Base-by-base conservation (phyloP, 371 early-diverging fungal species). In the Mucor circinelloides region DNA sequence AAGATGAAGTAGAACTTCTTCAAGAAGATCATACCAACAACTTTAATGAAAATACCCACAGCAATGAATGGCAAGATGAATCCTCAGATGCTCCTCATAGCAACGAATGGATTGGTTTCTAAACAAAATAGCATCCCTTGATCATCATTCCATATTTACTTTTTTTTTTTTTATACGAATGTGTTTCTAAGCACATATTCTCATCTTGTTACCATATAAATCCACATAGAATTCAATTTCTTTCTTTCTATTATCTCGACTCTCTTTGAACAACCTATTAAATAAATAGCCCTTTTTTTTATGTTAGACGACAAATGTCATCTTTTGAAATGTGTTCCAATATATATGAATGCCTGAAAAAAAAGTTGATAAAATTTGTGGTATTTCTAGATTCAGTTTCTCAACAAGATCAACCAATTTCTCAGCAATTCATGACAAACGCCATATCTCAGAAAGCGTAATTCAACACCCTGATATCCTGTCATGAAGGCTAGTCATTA, bases 1-100 rank as follows among this genome's bases (percentile, higher is more conserved):
- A 50, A 6, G 61, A 61, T 38, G 70, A 70, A 48, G 25, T 65
- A 3, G 13, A 42, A 7, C 70, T 70, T 38, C 61, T 70, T 31
- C 70, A 65, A 32, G 46, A 46, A 21, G 70, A 70, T 38, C 60
- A 55, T 23, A 31, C 57, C 32, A 46, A 57, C 40, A 48, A 64
- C 34, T 2, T 56, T 60, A 31, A 19, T 31, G 64, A 57, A 57
- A 65, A 65, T 66, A 66, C 66, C 66, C 66, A 46, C 13, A 58
- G 21, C 28, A 58, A 59, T 36, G 59, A 66, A 48, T 34, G 52
- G 61, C 61, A 61, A 61, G 61, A 48, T 61, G 48, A 48, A 48
- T 61, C 61, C 3, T 12, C 50, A 50, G 23, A 50, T 50, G 63
- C 46, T 36, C 15, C 27, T 23, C 60, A 67, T 63, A 50, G 38